Base-by-base conservation (phyloP, 1,284 basidiomycete species). In the Mycosarcoma mackinlayi region DNA sequence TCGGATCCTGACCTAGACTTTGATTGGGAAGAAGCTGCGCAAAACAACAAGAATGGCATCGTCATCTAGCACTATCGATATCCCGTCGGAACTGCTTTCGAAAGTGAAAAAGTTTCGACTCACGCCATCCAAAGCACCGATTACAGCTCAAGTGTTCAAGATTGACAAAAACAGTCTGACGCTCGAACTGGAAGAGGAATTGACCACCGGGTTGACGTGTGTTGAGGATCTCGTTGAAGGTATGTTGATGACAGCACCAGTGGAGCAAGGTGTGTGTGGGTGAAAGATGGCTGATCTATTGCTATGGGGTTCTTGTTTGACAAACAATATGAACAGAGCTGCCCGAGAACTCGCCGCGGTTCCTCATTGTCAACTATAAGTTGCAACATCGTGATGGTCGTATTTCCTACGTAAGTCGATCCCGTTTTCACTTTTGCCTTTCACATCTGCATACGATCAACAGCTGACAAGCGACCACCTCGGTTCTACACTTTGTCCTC, bases 281-380 rank as follows among this genome's bases (percentile, higher is more conserved):
- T 3, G n/a, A 3, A 31, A 40, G 37, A 39, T 13, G 5, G 37
- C 14, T 9, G 30, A n/a, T n/a, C 14, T 45, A 16, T 14, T 27
- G 25, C 10, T 27, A 30, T 28, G 7, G 38, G 14, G 21, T n/a
- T 18, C n/a, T 18, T 24, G n/a, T 25, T 6, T 25, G 13, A n/a
- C 21, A 19, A 3, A 30, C 30, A 8, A 31, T 10, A 31, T 10
- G 14, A 31, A 48, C 24, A 94, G 94, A 95, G 79, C 86, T 97
- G 6, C 94, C 94, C 0, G 92, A 92, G 84, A 92, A 91, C 83
- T 88, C 90, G 6, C 94, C 94, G 10, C 88, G 94, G 73, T 96
- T 93, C 81, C 88, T 96, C 42, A 83, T 97, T 19, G 85, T 91
- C 27, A 92, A 92, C 14, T 92, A 94, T 78, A 90, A 92, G 77